Conservation (phyloP, 2,329 filamentous ascomycete species). For the Fusarium chaquense region DNA sequence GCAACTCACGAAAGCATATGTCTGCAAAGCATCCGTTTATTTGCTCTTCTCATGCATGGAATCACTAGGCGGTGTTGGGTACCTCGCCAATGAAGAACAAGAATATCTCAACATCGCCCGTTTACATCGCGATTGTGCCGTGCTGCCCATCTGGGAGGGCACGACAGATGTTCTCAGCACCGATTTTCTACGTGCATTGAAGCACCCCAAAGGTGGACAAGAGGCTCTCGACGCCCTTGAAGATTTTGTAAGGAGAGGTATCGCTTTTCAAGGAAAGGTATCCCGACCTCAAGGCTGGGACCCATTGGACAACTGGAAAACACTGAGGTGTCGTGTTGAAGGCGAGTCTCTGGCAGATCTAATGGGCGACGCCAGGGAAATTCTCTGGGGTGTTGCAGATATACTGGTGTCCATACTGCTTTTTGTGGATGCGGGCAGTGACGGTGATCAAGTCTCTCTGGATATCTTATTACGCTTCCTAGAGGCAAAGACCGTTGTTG, state of each 20-base stretch:
- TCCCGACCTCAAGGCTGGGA: slow-evolving; percentile 46
- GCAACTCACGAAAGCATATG: slow-evolving; percentile 70
- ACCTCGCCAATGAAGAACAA: slow-evolving; percentile 72
- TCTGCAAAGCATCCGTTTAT: slow-evolving; percentile 62
- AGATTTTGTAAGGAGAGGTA: slow-evolving; percentile 51
- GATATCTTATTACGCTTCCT: slow-evolving; percentile 59
- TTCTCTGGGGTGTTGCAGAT: slow-evolving; percentile 60
- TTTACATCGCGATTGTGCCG: slow-evolving; percentile 72
- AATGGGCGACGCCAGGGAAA: slow-evolving; percentile 59
- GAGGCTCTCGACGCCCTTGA: slow-evolving; percentile 59
- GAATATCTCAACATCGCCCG: slow-evolving; percentile 75
- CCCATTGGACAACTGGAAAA: slow-evolving; percentile 55
- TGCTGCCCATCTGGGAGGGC: slow-evolving; percentile 77
- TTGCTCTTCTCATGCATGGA: slow-evolving; percentile 71
- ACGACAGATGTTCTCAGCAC: slow-evolving; percentile 77
- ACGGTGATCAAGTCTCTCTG: slow-evolving; percentile 52
- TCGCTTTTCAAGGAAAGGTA: slow-evolving; percentile 43
- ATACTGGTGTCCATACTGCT: slow-evolving; percentile 59
- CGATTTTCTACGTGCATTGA: slow-evolving; percentile 62
- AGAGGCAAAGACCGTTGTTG: slow-evolving; percentile 41
- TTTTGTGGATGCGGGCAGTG: slow-evolving; percentile 55
- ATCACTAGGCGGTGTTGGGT: slow-evolving; percentile 73
- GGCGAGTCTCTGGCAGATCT: slow-evolving; percentile 54
- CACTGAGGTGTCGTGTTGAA: slow-evolving; percentile 54
- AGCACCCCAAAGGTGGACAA: slow-evolving; percentile 56